Evolutionary conservation across 1,284 basidiomycete species (phyloP).

Genomic region (Cystobasidium slooffiae): DNA sequence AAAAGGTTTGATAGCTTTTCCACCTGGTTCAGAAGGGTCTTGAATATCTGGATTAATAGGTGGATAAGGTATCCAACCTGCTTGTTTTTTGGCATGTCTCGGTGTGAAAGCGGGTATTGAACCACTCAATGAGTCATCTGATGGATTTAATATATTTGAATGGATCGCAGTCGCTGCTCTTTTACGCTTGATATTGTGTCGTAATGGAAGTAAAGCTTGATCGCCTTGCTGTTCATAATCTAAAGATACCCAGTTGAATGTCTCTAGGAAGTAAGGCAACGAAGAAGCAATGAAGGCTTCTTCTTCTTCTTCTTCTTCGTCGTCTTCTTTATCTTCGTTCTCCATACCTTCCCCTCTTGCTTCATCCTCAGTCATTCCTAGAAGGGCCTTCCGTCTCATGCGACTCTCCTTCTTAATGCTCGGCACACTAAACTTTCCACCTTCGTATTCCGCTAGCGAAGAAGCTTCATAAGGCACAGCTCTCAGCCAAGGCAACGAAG

Average conservation of each 20-base stretch:
- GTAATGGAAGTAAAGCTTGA: conserved; percentile 34
- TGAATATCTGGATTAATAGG: conserved; percentile 28
- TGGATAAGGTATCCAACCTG: conserved; percentile 52
- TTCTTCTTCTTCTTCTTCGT: neutral
- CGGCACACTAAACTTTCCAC: conserved; percentile 18
- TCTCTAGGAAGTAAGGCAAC: conserved; percentile 49
- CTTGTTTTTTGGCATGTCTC: conserved; percentile 47
- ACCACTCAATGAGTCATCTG: conserved; percentile 50
- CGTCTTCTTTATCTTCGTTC: conserved; percentile 23
- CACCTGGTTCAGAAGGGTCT: conserved; percentile 34
- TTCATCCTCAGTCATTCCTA: conserved; percentile 2
- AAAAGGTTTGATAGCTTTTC: conserved; percentile 36
- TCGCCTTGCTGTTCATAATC: conserved; percentile 44
- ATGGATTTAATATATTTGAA: conserved; percentile 42
- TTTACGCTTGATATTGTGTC: conserved; percentile 45
- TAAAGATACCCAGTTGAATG: conserved; percentile 48
- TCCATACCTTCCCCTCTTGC: conserved; percentile 37
- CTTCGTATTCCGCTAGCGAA: conserved; percentile 32
- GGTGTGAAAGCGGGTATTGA: conserved; percentile 45
- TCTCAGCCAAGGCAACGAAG: conserved; percentile 22
- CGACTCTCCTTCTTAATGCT: conserved; percentile 8
- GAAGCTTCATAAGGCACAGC: conserved; percentile 34
- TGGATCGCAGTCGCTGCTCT: conserved; percentile 43
- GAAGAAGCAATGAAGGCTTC: conserved; percentile 35
- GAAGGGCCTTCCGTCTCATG: neutral